Evolutionary conservation across 2,329 filamentous ascomycete species (phyloP), one percentile per base, ranked within the genome.

Genomic region (Aureobasidium sp.): DNA sequence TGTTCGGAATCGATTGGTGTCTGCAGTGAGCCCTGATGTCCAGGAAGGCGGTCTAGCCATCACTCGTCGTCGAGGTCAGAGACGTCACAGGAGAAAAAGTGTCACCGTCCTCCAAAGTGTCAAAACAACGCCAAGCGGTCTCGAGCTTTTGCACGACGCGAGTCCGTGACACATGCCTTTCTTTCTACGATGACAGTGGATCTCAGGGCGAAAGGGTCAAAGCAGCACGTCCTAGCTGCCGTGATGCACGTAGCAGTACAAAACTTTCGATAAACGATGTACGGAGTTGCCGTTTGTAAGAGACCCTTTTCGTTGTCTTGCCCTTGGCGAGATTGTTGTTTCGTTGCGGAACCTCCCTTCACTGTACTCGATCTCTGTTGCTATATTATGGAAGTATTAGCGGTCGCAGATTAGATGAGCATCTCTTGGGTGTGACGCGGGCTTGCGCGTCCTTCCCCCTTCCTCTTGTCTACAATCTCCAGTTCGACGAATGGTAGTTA

Each of bases 361-460:
- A 34, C 31, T 39, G 5, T n/a, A n/a, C 27, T 36, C 29, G 22
- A 53, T 41, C 49, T 42, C 29, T 55, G 25, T 55, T 42, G 7
- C 37, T 31, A 41, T 29, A 27, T 42, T 25, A 17, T 14, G 34
- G 31, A n/a, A 11, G 36, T 1, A 22, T 11, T 39, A 52, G 49
- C 49, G 49, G 47, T 29, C 29, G 29, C 47, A 36, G 47, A n/a
- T 53, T 55, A 55, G 52, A 55, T 55, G 52, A 55, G 25, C 37
- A 31, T 17, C 20, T 27, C 52, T 55, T 41, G 25, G 49, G 36
- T 42, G 29, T 55, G 52, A 55, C 52, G 52, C 25, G 37, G 22
- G 22, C 41, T 55, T 55, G 52, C 52, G 52, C 52, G 52, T 55
- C 52, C 52, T 42, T 55, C n/a, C n/a, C n/a, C n/a, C n/a, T 34